These are phyloP conservation scores for Santalum album DNA, from an alignment of 164 flowering plant species.

Conservation along the genomic window DNA sequence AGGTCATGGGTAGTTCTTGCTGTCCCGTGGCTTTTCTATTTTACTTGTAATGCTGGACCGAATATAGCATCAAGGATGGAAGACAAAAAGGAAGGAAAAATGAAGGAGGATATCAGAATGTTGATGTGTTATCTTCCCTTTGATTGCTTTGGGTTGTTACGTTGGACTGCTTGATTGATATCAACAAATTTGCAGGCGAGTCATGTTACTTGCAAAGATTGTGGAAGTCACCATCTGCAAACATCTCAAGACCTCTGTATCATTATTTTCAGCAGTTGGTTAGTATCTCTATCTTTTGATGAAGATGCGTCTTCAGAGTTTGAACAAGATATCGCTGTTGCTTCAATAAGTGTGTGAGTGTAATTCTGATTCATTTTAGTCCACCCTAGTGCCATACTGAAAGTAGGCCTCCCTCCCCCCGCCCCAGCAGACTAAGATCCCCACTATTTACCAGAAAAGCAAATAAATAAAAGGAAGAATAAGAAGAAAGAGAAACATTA, in stretches of 20 bases:
- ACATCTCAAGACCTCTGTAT: slow-evolving; percentile 28
- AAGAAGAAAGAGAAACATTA: no score
- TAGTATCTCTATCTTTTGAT: not conserved
- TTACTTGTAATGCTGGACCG: no score
- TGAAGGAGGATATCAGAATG: not conserved
- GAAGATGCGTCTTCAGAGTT: not conserved
- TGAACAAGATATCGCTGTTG: not conserved
- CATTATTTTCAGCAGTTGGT: slow-evolving; percentile 44
- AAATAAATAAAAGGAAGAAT: no score
- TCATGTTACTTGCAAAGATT: slow-evolving; percentile 18
- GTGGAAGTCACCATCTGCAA: slow-evolving; percentile 19
- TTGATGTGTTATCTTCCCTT: not conserved
- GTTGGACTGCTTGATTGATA: not conserved
- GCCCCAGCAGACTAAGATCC: no score
- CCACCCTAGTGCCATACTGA: no score
- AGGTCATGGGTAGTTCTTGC: no score
- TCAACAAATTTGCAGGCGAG: slow-evolving; percentile 24
- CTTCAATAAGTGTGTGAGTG: not conserved
- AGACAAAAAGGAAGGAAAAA: no score
- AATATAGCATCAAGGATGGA: no score
- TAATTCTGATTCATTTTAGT: no score
- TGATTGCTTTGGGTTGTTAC: not conserved
- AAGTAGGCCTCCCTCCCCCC: no score
- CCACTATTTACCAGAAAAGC: no score
- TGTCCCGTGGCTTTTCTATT: no score